Evolutionary conservation across 352 stramenopile genomes (phyloP).

Genomic region (Aphanomyces astaci): DNA sequence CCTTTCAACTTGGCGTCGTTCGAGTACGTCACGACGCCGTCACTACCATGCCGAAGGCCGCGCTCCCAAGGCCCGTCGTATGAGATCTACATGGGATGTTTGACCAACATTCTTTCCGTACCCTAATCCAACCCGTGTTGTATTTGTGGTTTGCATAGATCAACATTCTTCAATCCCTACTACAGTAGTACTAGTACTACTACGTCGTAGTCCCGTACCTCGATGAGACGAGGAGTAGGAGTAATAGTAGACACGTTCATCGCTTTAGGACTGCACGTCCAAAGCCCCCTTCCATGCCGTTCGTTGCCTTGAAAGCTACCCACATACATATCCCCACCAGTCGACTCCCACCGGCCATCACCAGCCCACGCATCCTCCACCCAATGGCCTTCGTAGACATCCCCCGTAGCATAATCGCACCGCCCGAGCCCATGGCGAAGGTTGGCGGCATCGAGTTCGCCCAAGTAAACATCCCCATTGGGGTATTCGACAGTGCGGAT

Average conservation of each 20-base stretch:
- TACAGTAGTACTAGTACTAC: too few species aligned
- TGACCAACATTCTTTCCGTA: background rate
- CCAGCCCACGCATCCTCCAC: conserved; percentile 37
- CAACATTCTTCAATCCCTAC: too few species aligned
- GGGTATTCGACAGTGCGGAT: conserved; percentile 22
- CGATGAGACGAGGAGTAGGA: background rate
- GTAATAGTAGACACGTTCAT: too few species aligned
- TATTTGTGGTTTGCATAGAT: too few species aligned
- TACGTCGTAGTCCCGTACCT: background rate
- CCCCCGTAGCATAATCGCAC: conserved; percentile 46
- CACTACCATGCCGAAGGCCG: conserved; percentile 38
- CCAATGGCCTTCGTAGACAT: conserved; percentile 68
- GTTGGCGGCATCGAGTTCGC: conserved; percentile 29
- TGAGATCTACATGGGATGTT: background rate
- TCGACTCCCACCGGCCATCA: conserved; percentile 46
- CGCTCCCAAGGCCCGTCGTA: conserved; percentile 41
- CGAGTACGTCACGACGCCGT: conserved; percentile 36
- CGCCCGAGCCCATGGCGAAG: conserved; percentile 50
- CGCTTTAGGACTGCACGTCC: conserved; percentile 30
- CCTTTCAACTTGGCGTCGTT: conserved; percentile 41
- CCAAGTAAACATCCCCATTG: conserved; percentile 65
- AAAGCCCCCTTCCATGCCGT: conserved; percentile 35
- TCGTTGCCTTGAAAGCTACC: conserved; percentile 31
- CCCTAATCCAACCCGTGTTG: too few species aligned
- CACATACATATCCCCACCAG: conserved; percentile 39